These are phyloP conservation scores for Clavispora asparagi DNA, from an alignment of 805 yeast genomes.

Conservation along the genomic window DNA sequence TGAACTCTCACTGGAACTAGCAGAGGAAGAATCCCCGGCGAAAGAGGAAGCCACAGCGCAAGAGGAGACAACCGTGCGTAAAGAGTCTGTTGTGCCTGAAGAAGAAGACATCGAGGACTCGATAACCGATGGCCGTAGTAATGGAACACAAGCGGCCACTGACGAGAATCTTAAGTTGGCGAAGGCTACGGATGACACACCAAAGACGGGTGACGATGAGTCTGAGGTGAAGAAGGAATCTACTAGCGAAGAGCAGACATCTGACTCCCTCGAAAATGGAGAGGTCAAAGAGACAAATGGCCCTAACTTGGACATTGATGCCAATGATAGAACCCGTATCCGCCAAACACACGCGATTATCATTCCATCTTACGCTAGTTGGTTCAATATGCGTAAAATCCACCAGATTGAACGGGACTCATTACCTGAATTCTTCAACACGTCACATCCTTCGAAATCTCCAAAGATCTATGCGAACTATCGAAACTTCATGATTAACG, in stretches of 20 bases:
- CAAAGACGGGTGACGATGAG: not conserved
- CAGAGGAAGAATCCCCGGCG: not conserved
- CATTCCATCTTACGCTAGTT: conserved; percentile 79
- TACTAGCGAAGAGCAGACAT: not conserved
- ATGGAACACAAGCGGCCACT: not conserved
- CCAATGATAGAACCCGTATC: conserved; percentile 13
- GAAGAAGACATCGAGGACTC: not conserved
- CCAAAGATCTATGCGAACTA: conserved; percentile 76
- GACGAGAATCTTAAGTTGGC: not conserved
- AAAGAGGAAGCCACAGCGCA: not conserved
- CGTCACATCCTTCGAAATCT: conserved; percentile 68
- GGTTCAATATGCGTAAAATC: conserved; percentile 74
- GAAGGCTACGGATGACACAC: not conserved
- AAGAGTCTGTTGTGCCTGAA: not conserved
- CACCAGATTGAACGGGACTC: conserved; percentile 79
- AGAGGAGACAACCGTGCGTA: no score
- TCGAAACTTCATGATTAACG: conserved; percentile 83
- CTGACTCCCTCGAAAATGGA: not conserved
- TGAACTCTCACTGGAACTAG: not conserved
- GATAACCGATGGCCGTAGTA: no score
- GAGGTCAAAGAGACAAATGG: not conserved
- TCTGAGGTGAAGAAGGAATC: not conserved
- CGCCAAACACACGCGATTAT: conserved; percentile 79
- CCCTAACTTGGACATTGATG: conserved; percentile 1
- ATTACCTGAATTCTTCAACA: conserved; percentile 81